Conservation (phyloP, 805 yeast species). For the Torulaspora indica region DNA sequence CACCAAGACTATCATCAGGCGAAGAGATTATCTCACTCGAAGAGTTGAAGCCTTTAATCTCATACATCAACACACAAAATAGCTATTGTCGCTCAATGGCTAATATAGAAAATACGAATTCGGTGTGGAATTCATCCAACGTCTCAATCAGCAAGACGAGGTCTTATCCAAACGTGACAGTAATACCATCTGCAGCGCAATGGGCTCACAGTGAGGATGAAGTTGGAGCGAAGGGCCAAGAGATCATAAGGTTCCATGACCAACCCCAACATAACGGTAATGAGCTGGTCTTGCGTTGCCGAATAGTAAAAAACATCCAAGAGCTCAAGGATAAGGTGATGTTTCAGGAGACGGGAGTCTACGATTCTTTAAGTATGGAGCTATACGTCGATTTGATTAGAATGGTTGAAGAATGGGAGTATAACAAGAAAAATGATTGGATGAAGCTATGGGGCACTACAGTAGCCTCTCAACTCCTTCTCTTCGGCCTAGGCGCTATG, state of each 20-base stretch:
- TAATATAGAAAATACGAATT: constrained; percentile 17
- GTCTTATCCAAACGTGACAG: constrained; percentile 30
- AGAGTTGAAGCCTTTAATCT: constrained; percentile 56
- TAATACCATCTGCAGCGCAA: constrained; percentile 22
- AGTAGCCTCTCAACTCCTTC: constrained; percentile 52
- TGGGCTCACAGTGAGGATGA: constrained; percentile 23
- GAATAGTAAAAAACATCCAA: constrained; percentile 45
- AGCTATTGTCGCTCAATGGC: constrained; percentile 20
- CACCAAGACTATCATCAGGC: constrained; percentile 50
- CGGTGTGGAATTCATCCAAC: constrained; percentile 28
- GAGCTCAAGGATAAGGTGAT: constrained; percentile 40
- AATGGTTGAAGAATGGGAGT: constrained; percentile 51
- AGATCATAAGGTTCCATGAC: constrained; percentile 38
- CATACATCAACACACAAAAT: constrained; percentile 52
- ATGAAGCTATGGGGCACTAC: constrained; percentile 55
- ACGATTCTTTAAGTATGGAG: constrained; percentile 52
- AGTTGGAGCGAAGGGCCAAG: constrained; percentile 14
- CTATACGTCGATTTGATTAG: constrained; percentile 53
- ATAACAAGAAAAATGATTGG: constrained; percentile 42
- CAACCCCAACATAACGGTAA: constrained; percentile 21
- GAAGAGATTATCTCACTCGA: constrained; percentile 54
- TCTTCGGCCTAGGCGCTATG: constrained; percentile 57
- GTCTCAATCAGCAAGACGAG: constrained; percentile 28
- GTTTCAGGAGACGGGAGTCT: constrained; percentile 40
- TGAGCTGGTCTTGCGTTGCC: constrained; percentile 35